These are phyloP conservation scores for Cryoendolithus antarcticus DNA, from an alignment of 2,329 filamentous ascomycete genomes.

Conservation along the genomic window DNA sequence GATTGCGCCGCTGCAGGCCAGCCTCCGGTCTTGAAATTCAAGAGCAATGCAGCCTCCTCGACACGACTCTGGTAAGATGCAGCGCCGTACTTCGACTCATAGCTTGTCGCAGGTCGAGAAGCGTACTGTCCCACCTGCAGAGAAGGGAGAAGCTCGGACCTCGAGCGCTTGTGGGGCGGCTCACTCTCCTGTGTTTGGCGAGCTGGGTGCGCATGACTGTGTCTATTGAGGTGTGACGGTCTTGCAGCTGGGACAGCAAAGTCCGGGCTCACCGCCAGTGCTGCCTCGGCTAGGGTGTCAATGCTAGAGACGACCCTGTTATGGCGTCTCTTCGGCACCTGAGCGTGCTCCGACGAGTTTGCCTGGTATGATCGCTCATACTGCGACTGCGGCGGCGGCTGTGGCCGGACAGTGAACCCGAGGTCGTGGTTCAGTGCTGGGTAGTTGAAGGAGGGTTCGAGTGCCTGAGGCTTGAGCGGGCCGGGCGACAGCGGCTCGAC, in stretches of 20 bases:
- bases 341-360: background rate
- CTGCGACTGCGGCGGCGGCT: constrained; percentile 1
- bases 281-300: constrained; percentile 32
- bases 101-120: constrained; percentile 36
- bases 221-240: constrained; percentile 2
- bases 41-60: constrained; percentile 34
- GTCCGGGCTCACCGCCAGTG: constrained; percentile 26
- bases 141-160: constrained; percentile 45
- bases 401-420: background rate
- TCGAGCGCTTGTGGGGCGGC: constrained; percentile 46
- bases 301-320: constrained; percentile 22
- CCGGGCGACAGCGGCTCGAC: constrained; percentile 24
- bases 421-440: constrained; percentile 17
- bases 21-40: constrained; percentile 29
- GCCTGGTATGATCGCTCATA: background rate
- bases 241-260: constrained; percentile 22
- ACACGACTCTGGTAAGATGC: constrained; percentile 23
- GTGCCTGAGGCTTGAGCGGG: constrained; percentile 11
- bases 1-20: constrained; percentile 10
- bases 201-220: constrained; percentile 10
- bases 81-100: constrained; percentile 18
- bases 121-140: constrained; percentile 27
- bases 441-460: constrained; percentile 24
- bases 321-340: background rate
- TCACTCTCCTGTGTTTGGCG: constrained; percentile 26